phyloP scores from a whole-genome alignment of 306 rosid species.

The Morella rubra region DNA sequence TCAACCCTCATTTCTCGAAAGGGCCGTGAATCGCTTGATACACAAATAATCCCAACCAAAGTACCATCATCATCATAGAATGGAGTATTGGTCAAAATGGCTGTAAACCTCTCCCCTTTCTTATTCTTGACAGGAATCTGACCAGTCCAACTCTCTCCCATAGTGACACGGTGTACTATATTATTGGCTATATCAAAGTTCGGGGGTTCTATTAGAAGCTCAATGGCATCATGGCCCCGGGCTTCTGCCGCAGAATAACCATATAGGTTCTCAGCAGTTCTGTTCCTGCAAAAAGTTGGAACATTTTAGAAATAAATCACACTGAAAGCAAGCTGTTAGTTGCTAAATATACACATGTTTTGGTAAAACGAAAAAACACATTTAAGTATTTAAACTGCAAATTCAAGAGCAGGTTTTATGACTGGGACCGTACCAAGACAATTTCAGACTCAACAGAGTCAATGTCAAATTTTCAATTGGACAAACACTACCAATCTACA shows the following conservation, averaged over 20 bases:
- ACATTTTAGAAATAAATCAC: conserved; percentile 18
- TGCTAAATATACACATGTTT: background rate
- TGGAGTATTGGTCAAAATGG: conserved; percentile 63
- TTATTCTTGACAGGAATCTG: conserved; percentile 79
- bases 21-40: conserved; percentile 67
- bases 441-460: conserved; percentile 1
- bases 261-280: conserved; percentile 73
- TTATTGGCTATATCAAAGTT: conserved; percentile 50
- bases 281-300: conserved; percentile 68
- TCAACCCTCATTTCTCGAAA: conserved; percentile 60
- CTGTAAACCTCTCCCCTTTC: conserved; percentile 62
- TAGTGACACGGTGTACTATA: conserved; percentile 52
- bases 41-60: conserved; percentile 71
- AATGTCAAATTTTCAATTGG: conserved; percentile 17
- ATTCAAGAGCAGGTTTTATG: conserved; percentile 11
- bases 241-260: conserved; percentile 88
- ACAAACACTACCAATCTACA: conserved; percentile 14
- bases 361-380: conserved; percentile 6
- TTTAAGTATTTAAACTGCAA: background rate
- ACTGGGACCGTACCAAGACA: conserved; percentile 12
- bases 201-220: conserved; percentile 62
- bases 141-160: conserved; percentile 92
- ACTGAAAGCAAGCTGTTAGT: conserved; percentile 9
- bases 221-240: conserved; percentile 62
- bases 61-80: conserved; percentile 78